Conservation (phyloP, 352 stramenopile genomes). For the Thalassiosira hispida region DNA sequence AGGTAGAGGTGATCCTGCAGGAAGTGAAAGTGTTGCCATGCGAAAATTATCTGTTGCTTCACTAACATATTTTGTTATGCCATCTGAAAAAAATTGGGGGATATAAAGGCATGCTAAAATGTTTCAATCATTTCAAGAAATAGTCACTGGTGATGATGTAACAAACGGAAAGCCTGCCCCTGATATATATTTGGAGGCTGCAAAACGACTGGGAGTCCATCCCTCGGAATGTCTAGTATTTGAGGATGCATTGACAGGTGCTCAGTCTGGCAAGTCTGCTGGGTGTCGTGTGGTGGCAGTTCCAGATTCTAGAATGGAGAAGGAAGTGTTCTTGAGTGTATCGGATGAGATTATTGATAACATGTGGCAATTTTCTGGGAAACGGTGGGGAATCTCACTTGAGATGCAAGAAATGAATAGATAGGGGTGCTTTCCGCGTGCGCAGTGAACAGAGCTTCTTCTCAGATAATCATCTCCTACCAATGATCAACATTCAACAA, state of each 20-base stretch:
- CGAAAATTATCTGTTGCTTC: neutral
- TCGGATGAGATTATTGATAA: slow-evolving; percentile 70
- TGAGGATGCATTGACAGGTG: slow-evolving; percentile 76
- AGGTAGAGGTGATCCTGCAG: neutral
- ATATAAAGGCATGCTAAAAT: slow-evolving; percentile 49
- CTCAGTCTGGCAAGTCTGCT: slow-evolving; percentile 64
- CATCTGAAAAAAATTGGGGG: neutral
- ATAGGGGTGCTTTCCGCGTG: neutral
- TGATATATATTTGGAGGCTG: slow-evolving; percentile 79
- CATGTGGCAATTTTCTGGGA: slow-evolving; percentile 71
- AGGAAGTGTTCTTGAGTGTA: slow-evolving; percentile 50
- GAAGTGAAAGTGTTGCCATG: neutral
- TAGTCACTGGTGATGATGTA: slow-evolving; percentile 78
- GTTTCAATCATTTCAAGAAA: slow-evolving; percentile 67
- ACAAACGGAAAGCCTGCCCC: slow-evolving; percentile 77
- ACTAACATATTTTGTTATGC: neutral
- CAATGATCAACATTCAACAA: too few species aligned
- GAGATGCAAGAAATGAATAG: slow-evolving; percentile 21
- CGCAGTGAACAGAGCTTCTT: neutral
- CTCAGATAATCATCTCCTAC: neutral
- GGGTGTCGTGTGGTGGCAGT: slow-evolving; percentile 72
- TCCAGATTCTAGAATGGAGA: slow-evolving; percentile 72
- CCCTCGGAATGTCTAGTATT: slow-evolving; percentile 78
- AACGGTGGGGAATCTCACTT: slow-evolving; percentile 62
- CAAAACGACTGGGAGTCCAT: slow-evolving; percentile 58